phyloP scores from a whole-genome alignment of 345 rosid species.

The Camelina hispida region DNA sequence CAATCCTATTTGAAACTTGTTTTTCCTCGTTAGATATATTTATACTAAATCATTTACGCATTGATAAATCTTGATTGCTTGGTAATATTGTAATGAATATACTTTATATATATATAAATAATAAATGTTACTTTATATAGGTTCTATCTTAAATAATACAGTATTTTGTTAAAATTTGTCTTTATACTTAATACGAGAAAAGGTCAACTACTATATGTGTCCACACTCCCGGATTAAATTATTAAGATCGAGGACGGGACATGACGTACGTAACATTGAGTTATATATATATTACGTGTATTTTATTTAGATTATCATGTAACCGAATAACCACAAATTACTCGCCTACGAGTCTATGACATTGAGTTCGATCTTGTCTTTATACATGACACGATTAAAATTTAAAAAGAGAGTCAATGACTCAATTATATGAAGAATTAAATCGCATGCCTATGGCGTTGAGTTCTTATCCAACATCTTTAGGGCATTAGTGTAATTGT shows the following conservation, averaged over 20 bases:
- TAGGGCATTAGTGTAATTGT: neutral
- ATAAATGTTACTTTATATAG: neutral
- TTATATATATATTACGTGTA: neutral
- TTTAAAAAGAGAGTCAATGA: neutral
- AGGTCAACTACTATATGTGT: constrained; percentile 26
- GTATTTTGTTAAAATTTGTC: neutral
- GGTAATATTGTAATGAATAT: neutral
- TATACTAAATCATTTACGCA: neutral
- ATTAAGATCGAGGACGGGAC: constrained; percentile 13
- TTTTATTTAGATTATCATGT: constrained; percentile 30
- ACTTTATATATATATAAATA: neutral
- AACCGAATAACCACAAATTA: constrained; percentile 14
- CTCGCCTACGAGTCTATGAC: constrained; percentile 20
- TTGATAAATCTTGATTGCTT: neutral
- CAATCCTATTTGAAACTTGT: neutral
- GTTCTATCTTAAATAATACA: neutral
- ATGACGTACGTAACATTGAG: constrained; percentile 34
- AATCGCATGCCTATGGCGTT: neutral
- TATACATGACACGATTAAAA: neutral
- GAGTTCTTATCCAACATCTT: neutral
- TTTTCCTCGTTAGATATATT: neutral
- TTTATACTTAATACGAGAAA: constrained; percentile 25
- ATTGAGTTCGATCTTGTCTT: constrained; percentile 22
- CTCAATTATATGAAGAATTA: neutral
- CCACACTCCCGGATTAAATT: neutral